Evolutionary conservation across 2,329 filamentous ascomycete genomes (phyloP).

Genomic region (Neocucurbitaria cava): DNA sequence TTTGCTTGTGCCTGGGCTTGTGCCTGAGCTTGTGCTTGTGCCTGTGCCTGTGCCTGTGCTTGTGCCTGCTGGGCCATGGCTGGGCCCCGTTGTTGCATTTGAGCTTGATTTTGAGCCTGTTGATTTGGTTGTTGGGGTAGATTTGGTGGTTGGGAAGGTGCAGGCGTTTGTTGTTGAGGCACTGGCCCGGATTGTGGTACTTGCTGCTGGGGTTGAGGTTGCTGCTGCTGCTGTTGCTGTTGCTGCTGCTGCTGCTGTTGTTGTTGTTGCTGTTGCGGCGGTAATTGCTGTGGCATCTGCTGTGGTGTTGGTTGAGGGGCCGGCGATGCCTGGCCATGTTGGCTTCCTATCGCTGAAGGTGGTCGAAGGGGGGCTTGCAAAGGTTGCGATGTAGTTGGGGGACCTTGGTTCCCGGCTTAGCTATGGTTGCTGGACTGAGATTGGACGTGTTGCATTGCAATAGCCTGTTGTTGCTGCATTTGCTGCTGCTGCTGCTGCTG

Average conservation of each 20-base stretch:
- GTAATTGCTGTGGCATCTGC: constrained; percentile 48
- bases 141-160: constrained; percentile 44
- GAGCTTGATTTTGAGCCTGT: constrained; percentile 37
- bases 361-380: constrained; percentile 49
- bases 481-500: constrained; percentile 53
- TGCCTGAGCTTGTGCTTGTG: constrained; percentile 36
- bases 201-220: constrained; percentile 40
- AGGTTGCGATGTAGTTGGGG: constrained; percentile 43
- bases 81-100: constrained; percentile 49
- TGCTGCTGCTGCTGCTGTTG: constrained; percentile 41
- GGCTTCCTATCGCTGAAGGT: constrained; percentile 46
- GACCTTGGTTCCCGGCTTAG: constrained; percentile 50
- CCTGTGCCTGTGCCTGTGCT: constrained; percentile 46
- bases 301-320: constrained; percentile 46
- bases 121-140: constrained; percentile 42
- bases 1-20: constrained; percentile 27
- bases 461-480: constrained; percentile 49
- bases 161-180: constrained; percentile 54
- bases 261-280: constrained; percentile 48
- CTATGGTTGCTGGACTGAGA: constrained; percentile 59
- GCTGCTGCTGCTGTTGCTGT: constrained; percentile 35
- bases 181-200: constrained; percentile 51
- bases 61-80: constrained; percentile 43
- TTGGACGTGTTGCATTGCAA: constrained; percentile 56
- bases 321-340: constrained; percentile 50